Evolutionary conservation across 2,329 filamentous ascomycete species (phyloP).

Genomic region (Fusarium concolor): DNA sequence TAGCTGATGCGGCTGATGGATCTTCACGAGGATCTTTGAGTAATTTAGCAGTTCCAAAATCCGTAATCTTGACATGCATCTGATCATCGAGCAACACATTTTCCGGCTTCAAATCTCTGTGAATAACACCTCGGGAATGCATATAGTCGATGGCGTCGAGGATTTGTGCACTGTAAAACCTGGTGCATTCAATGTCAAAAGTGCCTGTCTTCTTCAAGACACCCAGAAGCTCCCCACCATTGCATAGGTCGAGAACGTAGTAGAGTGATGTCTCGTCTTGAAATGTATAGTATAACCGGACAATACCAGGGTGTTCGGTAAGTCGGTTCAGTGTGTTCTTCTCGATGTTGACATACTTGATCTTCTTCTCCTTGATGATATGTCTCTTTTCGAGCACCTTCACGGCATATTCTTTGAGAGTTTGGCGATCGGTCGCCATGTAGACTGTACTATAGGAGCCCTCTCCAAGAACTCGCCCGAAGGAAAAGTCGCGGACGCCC

Average conservation of each 20-base stretch:
- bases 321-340: conserved; percentile 97
- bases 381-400: conserved; percentile 98
- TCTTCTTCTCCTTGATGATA: conserved; percentile 99
- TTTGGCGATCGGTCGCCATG: conserved; percentile 92
- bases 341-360: conserved; percentile 99
- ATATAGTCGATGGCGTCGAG: conserved; percentile 97
- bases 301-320: conserved; percentile 95
- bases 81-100: conserved; percentile 95
- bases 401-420: conserved; percentile 94
- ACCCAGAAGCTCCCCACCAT: conserved; percentile 89
- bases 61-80: conserved; percentile 98
- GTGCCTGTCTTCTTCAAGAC: conserved; percentile 94
- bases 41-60: conserved; percentile 98
- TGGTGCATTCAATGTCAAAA: conserved; percentile 93
- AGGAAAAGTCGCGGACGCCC: conserved; percentile 95
- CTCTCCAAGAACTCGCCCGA: conserved; percentile 90
- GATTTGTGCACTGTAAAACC: conserved; percentile 96
- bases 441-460: conserved; percentile 98
- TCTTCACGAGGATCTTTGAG: conserved; percentile 61
- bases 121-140: conserved; percentile 95
- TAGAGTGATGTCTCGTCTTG: conserved; percentile 97
- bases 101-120: conserved; percentile 95
- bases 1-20: conserved; percentile 51
- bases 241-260: conserved; percentile 94
- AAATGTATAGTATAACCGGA: conserved; percentile 97